Evolutionary conservation across 2,329 filamentous ascomycete species (phyloP).

Genomic region (Claviceps paspali): DNA sequence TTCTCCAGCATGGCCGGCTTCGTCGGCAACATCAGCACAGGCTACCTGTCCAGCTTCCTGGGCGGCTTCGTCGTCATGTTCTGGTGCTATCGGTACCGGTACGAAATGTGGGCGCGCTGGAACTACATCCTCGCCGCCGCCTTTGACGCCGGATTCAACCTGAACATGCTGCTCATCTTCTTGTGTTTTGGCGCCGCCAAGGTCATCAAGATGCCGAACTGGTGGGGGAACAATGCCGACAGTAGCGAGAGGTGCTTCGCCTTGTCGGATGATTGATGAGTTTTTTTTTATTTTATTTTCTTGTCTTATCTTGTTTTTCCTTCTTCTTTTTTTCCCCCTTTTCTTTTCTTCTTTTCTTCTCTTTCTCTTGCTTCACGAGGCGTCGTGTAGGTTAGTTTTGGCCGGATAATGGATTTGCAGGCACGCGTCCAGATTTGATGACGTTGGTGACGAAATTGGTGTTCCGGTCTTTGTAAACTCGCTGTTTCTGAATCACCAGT

Average conservation of each 20-base stretch:
- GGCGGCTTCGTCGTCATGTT: slow-evolving; percentile 47
- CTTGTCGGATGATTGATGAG: slow-evolving; percentile 10
- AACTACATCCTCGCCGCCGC: slow-evolving; percentile 47
- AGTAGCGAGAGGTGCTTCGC: slow-evolving; percentile 46
- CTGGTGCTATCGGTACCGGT: slow-evolving; percentile 38
- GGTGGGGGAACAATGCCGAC: slow-evolving; percentile 45
- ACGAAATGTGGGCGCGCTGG: slow-evolving; percentile 42
- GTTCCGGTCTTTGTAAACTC: no score
- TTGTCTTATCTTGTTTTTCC: neutral
- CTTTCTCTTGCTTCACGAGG: no score
- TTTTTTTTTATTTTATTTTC: neutral
- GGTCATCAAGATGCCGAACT: slow-evolving; percentile 42
- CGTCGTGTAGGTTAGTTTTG: no score
- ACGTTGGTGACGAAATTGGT: no score
- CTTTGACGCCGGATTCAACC: slow-evolving; percentile 46
- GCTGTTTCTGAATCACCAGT: no score
- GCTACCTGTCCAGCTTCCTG: slow-evolving; percentile 39
- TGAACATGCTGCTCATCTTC: slow-evolving; percentile 47
- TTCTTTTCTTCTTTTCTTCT: no score
- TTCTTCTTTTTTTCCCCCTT: no score
- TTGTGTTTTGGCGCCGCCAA: slow-evolving; percentile 41
- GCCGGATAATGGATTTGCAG: no score
- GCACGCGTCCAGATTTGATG: no score
- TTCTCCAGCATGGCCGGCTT: slow-evolving; percentile 39
- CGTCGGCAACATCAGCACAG: slow-evolving; percentile 47